These are phyloP conservation scores for Agastache rugosa DNA, from an alignment of 257 asterid genomes.

Conservation along the genomic window DNA sequence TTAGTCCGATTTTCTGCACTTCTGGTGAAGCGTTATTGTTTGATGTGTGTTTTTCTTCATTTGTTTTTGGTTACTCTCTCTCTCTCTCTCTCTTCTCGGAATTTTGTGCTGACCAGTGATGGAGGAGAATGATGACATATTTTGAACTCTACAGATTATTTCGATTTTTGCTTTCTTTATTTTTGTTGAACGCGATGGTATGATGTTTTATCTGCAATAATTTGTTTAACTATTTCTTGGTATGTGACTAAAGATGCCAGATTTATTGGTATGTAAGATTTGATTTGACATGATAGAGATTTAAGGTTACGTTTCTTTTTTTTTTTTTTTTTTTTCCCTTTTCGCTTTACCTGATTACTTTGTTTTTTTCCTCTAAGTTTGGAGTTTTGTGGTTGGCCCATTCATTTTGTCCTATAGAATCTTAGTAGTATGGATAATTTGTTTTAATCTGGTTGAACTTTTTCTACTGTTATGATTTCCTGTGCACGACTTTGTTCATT, in stretches of 20 bases:
- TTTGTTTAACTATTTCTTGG: slow-evolving; percentile 23
- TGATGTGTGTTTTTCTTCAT: slow-evolving; percentile 30
- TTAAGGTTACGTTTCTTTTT: slow-evolving; percentile 46
- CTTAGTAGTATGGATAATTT: slow-evolving; percentile 38
- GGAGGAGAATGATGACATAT: slow-evolving; percentile 31
- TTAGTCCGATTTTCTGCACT: slow-evolving; percentile 24
- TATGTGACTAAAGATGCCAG: slow-evolving; percentile 37
- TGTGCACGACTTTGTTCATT: slow-evolving; percentile 37
- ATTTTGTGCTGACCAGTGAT: slow-evolving; percentile 47
- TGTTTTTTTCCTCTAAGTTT: slow-evolving; percentile 47
- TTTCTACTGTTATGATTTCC: slow-evolving; percentile 46
- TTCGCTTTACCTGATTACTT: slow-evolving; percentile 44
- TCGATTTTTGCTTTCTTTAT: background rate
- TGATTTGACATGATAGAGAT: slow-evolving; percentile 51
- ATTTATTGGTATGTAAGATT: slow-evolving; percentile 34
- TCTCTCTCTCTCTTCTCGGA: slow-evolving; percentile 32
- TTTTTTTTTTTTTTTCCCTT: slow-evolving; percentile 25
- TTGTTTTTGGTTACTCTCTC: slow-evolving; percentile 30
- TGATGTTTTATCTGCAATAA: slow-evolving; percentile 26
- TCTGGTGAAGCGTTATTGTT: slow-evolving; percentile 20
- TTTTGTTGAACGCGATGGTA: background rate
- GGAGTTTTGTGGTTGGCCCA: slow-evolving; percentile 70
- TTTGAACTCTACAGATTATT: background rate
- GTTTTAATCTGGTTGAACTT: slow-evolving; percentile 41
- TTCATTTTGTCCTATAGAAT: slow-evolving; percentile 63